These are phyloP conservation scores for Aspergillus pseudotamarii DNA, from an alignment of 2,329 filamentous ascomycete genomes.

Conservation along the genomic window DNA sequence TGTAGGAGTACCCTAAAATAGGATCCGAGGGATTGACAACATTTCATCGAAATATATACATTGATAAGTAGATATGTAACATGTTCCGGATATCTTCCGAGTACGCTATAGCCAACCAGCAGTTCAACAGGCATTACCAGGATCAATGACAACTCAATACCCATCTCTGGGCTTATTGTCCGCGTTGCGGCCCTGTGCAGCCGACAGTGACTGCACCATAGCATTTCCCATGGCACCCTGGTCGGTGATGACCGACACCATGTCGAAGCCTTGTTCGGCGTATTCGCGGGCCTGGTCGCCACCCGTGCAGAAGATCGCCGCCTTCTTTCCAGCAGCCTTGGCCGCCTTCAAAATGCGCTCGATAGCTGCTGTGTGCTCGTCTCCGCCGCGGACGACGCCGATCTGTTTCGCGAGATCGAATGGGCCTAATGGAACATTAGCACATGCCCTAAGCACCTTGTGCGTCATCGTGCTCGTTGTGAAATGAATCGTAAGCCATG, in stretches of 20 bases:
- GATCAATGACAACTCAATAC: constrained; percentile 8
- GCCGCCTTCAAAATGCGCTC: constrained; percentile 38
- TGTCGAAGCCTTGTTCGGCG: constrained; percentile 42
- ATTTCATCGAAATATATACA: no score
- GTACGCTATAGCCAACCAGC: neutral
- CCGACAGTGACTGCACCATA: constrained; percentile 37
- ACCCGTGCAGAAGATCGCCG: constrained; percentile 46
- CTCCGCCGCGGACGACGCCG: constrained; percentile 36
- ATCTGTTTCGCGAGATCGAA: constrained; percentile 45
- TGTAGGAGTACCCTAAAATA: no score
- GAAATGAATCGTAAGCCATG: no score
- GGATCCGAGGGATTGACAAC: no score
- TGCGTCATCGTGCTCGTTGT: neutral
- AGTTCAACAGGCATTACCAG: neutral
- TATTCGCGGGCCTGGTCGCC: constrained; percentile 39
- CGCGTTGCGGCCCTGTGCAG: constrained; percentile 29
- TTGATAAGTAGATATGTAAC: no score
- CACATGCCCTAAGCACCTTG: neutral
- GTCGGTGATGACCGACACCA: constrained; percentile 46
- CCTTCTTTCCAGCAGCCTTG: constrained; percentile 41
- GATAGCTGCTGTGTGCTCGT: constrained; percentile 46
- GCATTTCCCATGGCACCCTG: constrained; percentile 35
- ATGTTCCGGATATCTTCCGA: neutral
- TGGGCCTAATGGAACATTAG: constrained; percentile 22
- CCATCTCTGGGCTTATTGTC: constrained; percentile 16